These are phyloP conservation scores for Pisolithus microcarpus DNA, from an alignment of 768 basidiomycete genomes.

Conservation along the genomic window DNA sequence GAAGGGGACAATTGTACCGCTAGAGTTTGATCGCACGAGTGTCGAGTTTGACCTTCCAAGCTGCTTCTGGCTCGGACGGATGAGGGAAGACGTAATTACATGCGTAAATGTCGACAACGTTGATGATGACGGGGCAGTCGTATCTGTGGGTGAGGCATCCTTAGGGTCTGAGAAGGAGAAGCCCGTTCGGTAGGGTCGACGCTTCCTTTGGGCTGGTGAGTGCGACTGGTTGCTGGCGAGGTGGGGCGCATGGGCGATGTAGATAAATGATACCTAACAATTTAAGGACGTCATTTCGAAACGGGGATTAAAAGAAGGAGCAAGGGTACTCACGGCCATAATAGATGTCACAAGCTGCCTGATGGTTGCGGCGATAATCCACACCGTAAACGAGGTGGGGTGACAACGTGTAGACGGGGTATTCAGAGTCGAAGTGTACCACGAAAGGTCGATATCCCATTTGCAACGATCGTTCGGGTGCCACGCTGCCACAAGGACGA, in stretches of 20 bases:
- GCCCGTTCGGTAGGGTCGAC: conserved; percentile 9
- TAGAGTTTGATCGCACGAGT: conserved; percentile 20
- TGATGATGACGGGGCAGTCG: conserved; percentile 6
- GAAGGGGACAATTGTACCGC: conserved; percentile 22
- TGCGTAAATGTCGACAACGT: conserved; percentile 10
- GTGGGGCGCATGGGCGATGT: conserved; percentile 12
- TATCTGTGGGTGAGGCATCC: conserved; percentile 12
- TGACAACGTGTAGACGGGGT: conserved; percentile 13
- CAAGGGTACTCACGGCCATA: conserved; percentile 42
- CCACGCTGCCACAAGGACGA: conserved; percentile 51
- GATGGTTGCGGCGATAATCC: conserved; percentile 46
- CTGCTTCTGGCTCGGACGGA: background rate
- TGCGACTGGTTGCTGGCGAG: conserved; percentile 13
- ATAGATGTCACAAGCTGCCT: conserved; percentile 48
- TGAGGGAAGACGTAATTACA: background rate
- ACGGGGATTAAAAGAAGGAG: background rate
- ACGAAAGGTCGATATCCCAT: conserved; percentile 61
- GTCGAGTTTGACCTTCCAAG: conserved; percentile 15
- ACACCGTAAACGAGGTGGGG: conserved; percentile 35
- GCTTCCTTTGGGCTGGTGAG: background rate
- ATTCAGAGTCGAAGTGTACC: conserved; percentile 39
- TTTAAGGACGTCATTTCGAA: conserved; percentile 1
- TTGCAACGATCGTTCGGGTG: conserved; percentile 44
- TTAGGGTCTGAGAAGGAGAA: conserved; percentile 17
- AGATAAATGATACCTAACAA: conserved; percentile 18